A percentile compares a stretch with the other conserved stretches of the same genome.
phyloP scores from a whole-genome alignment of 1,139 yeast genomes.

The Suhomyces panamericanus region DNA sequence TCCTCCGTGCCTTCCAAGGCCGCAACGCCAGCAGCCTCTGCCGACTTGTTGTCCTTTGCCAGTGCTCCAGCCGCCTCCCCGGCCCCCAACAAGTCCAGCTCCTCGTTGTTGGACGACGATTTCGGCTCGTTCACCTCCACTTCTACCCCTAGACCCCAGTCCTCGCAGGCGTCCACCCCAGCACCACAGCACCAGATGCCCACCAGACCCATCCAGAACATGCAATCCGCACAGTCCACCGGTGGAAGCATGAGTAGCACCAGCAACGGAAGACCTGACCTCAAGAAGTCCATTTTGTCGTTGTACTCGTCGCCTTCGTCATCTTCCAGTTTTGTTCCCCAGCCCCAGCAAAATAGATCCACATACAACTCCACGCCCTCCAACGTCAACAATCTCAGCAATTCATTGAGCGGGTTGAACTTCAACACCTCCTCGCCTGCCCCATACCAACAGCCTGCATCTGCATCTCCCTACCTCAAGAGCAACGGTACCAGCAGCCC shows the following conservation, averaged over 20 bases:
- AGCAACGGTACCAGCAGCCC: constrained; percentile 1
- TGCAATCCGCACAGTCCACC: constrained; percentile 36
- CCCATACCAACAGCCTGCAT: constrained; percentile 1
- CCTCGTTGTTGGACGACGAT: constrained; percentile 34
- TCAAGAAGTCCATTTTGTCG: constrained; percentile 87
- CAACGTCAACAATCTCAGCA: constrained; percentile 26
- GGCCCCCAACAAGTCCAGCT: constrained; percentile 2
- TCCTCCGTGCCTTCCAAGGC: constrained; percentile 2
- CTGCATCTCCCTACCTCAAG: not conserved
- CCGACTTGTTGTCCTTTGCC: constrained; percentile 9
- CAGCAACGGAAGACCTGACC: constrained; percentile 50
- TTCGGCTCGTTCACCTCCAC: constrained; percentile 41
- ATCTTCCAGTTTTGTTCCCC: constrained; percentile 33
- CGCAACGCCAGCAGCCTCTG: not conserved
- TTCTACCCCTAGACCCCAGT: constrained; percentile 16
- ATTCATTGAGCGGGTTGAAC: constrained; percentile 39
- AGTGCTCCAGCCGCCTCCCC: not conserved
- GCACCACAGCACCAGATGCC: constrained; percentile 5
- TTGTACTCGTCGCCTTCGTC: constrained; percentile 73
- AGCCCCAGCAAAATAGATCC: constrained; percentile 20
- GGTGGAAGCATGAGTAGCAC: constrained; percentile 30
- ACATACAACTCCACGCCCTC: constrained; percentile 9
- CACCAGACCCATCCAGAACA: constrained; percentile 3
- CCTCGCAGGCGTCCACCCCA: constrained; percentile 2
- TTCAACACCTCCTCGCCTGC: constrained; percentile 19